A percentile compares a stretch with the other conserved stretches of the same genome.
phyloP scores from a whole-genome alignment of 192 early-diverging fungal species.

The Coemansia sp. region DNA sequence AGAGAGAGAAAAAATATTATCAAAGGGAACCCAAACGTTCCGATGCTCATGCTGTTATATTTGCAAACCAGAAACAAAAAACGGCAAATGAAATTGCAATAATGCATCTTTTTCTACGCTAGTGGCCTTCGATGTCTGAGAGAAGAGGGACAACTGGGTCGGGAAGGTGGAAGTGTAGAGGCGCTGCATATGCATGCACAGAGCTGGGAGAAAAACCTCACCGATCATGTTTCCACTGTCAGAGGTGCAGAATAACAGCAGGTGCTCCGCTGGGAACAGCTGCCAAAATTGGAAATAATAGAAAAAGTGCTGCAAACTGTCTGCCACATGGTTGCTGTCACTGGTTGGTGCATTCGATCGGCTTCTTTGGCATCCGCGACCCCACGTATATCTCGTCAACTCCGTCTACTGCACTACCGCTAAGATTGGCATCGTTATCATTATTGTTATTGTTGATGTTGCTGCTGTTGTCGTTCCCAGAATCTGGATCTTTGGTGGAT shows the following conservation, averaged over 20 bases:
- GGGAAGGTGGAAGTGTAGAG: not conserved
- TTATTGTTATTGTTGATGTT: not conserved
- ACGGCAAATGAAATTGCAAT: not conserved
- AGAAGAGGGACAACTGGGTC: not conserved
- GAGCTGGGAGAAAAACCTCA: not conserved
- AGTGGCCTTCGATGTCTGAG: not conserved
- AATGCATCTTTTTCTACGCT: not conserved
- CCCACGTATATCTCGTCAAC: conserved; percentile 41
- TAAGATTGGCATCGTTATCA: not conserved
- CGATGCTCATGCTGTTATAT: not conserved
- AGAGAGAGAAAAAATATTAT: not conserved
- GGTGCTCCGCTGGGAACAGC: not conserved
- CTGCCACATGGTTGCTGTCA: not conserved
- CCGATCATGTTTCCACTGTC: not conserved
- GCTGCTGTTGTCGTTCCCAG: not conserved
- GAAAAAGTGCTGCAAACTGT: not conserved
- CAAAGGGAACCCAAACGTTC: not conserved
- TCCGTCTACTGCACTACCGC: not conserved
- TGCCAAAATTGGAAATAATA: not conserved
- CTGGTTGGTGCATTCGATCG: conserved; percentile 49
- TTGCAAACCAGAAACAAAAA: not conserved
- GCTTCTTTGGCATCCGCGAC: conserved; percentile 30
- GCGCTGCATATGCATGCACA: not conserved
- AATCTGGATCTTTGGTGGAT: not conserved
- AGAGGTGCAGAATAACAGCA: not conserved